Conservation (phyloP, 306 rosid species). For the Dalbergia cochinchinensis region DNA sequence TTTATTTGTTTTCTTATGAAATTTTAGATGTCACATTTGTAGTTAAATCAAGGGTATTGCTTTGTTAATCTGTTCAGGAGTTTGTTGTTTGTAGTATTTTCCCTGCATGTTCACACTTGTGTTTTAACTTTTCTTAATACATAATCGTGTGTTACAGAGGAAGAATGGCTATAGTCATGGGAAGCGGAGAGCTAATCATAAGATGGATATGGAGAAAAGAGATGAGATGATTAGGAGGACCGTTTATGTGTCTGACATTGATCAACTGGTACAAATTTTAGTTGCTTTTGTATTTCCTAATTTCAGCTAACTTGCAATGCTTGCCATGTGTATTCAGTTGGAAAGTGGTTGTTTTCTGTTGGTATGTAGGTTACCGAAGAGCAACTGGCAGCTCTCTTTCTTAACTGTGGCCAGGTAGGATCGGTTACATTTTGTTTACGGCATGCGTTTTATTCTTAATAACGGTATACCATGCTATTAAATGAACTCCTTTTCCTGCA, state of each 20-base stretch:
- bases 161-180: conserved; percentile 88
- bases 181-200: conserved; percentile 70
- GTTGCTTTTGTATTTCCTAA: conserved; percentile 27
- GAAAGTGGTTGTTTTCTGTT: conserved; percentile 42
- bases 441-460: conserved; percentile 22
- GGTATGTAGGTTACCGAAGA: conserved; percentile 89
- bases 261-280: conserved; percentile 72
- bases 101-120: neutral
- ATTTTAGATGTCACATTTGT: conserved; percentile 3
- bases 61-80: neutral
- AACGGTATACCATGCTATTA: conserved; percentile 40
- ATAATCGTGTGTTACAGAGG: conserved; percentile 58
- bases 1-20: neutral
- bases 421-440: conserved; percentile 16
- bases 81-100: conserved; percentile 5
- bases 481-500: conserved; percentile 44
- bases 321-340: conserved; percentile 37
- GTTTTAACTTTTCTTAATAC: conserved; percentile 24
- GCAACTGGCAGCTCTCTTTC: conserved; percentile 94
- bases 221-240: conserved; percentile 97
- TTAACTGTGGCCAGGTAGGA: conserved; percentile 87
- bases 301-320: conserved; percentile 6
- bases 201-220: conserved; percentile 72
- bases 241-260: conserved; percentile 97
- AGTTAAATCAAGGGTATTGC: conserved; percentile 1